These are phyloP conservation scores for Microstegium vimineum DNA, from an alignment of 176 grass and related monocot genomes.

Conservation along the genomic window DNA sequence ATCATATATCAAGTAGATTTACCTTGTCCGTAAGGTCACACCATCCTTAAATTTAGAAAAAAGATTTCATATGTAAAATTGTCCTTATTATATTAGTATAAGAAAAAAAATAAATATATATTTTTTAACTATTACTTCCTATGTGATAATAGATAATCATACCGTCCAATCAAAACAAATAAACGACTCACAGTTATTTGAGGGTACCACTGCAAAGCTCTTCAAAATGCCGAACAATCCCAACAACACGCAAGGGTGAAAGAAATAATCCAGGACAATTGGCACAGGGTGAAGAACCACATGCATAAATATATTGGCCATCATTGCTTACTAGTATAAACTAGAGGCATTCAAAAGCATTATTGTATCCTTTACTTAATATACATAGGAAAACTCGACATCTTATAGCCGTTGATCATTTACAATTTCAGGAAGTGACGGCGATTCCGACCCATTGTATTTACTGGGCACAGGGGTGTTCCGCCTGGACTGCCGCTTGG, in stretches of 20 bases:
- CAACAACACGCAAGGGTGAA: not conserved
- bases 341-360: not conserved
- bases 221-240: not conserved
- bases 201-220: too few species aligned
- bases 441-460: slow-evolving; percentile 57
- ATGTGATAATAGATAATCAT: too few species aligned
- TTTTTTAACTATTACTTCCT: too few species aligned
- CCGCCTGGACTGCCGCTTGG: slow-evolving; percentile 77
- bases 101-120: too few species aligned
- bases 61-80: too few species aligned
- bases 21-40: too few species aligned
- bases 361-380: slow-evolving; percentile 27
- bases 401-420: slow-evolving; percentile 44
- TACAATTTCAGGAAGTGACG: slow-evolving; percentile 55
- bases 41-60: too few species aligned
- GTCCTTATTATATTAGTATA: too few species aligned
- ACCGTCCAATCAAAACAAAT: too few species aligned
- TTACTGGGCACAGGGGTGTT: slow-evolving; percentile 83
- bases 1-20: too few species aligned
- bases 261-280: not conserved
- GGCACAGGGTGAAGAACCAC: not conserved
- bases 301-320: not conserved
- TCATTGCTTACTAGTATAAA: slow-evolving; percentile 2
- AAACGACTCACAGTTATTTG: too few species aligned
- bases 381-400: slow-evolving; percentile 24